Base-by-base conservation (phyloP, 805 yeast genomes). In the Zygosaccharomyces siamensis region DNA sequence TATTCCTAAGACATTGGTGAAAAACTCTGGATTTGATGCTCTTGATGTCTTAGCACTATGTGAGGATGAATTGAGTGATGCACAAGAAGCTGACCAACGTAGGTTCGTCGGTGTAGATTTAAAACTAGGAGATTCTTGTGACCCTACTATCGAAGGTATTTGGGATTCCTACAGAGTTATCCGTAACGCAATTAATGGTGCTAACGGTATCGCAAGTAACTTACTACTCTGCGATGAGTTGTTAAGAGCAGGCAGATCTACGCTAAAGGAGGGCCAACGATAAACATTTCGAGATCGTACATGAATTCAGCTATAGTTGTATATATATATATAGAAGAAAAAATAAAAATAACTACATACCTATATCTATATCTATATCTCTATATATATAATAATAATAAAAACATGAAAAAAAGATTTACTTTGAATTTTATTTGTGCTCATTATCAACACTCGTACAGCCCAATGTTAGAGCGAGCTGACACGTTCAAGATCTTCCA, bases 81-180 rank as follows among this genome's bases (percentile, higher is more conserved):
- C 62, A 10, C 61, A 59, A 24, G 95, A 86, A 67, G 77, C 84
- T 49, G 79, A 76, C 38, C 93, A 85, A 40, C 93, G 84, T 45
- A 81, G 86, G 60, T 79, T 81, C 28, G 96, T 90, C 39, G 99
- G 99, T 49, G 83, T 93, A 47, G 96, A 93, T 67, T 77, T 93
- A 56, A 80, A 79, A 52, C 78, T 92, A 8, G 99, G 99, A 35
- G 97, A 90, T 65, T 93, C 97, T 43, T 83, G 92, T 79, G 97
- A 92, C 64, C 97, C 99, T 43, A 78, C 88, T 6, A 78, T 86
- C 46, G 96, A 88, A 64, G 99, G 99, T 52, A 81, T 93, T 50
- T 93, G 97, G 95, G 99, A 93, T 70, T 86, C 96, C 23, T 93
- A 80, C 73, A 77, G 99, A 57, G 99, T 93, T 35, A 73, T 93